Evolutionary conservation across 805 yeast species (phyloP), one percentile per base, ranked within the genome.

Genomic region (Myxozyma melibiosi): DNA sequence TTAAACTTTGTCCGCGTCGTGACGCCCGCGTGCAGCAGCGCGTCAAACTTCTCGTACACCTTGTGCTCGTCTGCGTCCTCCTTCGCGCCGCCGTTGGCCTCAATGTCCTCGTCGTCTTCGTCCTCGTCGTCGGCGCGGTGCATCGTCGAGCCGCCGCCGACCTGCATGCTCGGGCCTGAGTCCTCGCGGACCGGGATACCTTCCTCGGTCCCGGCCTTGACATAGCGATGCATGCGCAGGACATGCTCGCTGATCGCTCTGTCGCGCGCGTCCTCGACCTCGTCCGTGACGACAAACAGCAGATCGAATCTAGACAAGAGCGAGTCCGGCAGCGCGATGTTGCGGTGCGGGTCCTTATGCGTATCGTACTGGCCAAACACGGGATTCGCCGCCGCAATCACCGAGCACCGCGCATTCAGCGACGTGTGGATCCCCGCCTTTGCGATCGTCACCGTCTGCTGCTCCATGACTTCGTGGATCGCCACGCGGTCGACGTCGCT

Each of bases 381-480:
- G 0, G 99, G 99, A 71, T 92, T 92, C 6, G 99, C 99, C 33
- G 99, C 99, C 0, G 98, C 98, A 64, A 92, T 82, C 16, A 92
- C 98, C 28, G 96, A 87, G 76, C 98, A 92, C 68, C 99, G 83
- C 13, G 99, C 98, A 70, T 92, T 92, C 65, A 92, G 79, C 4
- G 98, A 87, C 1, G 98, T 91, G 72, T 92, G 97, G 67, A 92
- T 92, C 63, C 99, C 99, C 4, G 98, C 99, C 72, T 92, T 92
- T 51, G 98, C 96, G 68, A 92, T 91, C 1, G 98, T 91, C 28
- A 92, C 97, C 0, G 99, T 94, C 73, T 94, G 99, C 75, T 94
- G 99, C 76, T 94, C 99, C 99, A 94, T 94, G 48, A 94, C 99
- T 80, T 94, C 99, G 74, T 94, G 99, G 68, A 94, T 94, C 1